Percentiles rank a stretch among this genome's conserved stretches.
phyloP scores from a whole-genome alignment of 2,329 filamentous ascomycete genomes.

The Colletotrichum sp. region DNA sequence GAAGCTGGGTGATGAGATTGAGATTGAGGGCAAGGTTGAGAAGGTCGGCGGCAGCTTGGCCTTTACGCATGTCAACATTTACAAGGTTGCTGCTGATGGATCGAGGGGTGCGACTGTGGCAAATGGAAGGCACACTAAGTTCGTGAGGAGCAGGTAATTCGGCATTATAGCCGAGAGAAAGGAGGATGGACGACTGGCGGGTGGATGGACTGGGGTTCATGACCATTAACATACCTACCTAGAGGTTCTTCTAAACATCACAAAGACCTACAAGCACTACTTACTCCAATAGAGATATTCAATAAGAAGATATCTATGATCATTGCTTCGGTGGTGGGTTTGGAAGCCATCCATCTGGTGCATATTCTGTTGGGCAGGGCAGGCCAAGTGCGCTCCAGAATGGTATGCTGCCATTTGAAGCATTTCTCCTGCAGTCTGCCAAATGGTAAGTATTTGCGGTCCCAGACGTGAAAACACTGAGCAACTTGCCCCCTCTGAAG shows the following conservation, averaged over 20 bases:
- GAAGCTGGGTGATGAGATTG: slow-evolving; percentile 67
- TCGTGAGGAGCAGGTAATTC: slow-evolving; percentile 12
- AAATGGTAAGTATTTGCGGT: too few relatives aligned
- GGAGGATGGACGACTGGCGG: background rate
- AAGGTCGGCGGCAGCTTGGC: slow-evolving; percentile 72
- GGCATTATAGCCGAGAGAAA: background rate
- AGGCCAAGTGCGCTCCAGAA: too few relatives aligned
- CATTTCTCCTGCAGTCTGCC: too few relatives aligned
- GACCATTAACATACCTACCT: background rate
- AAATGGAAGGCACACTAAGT: slow-evolving; percentile 22
- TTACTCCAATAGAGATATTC: background rate
- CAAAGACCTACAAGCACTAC: background rate
- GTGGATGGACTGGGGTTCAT: background rate
- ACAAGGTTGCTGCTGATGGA: slow-evolving; percentile 18
- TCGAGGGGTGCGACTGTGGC: slow-evolving; percentile 16
- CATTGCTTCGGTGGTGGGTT: too few relatives aligned
- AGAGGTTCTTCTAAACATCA: background rate
- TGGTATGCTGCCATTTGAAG: too few relatives aligned
- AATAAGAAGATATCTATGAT: background rate
- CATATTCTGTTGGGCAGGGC: too few relatives aligned
- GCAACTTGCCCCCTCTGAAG: too few relatives aligned
- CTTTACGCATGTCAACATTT: slow-evolving; percentile 44
- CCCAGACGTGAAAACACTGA: too few relatives aligned
- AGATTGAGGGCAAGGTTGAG: slow-evolving; percentile 70
- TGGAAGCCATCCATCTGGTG: too few relatives aligned